Evolutionary conservation across 441 rosid species (phyloP).

Genomic region (Populus hybrid): DNA sequence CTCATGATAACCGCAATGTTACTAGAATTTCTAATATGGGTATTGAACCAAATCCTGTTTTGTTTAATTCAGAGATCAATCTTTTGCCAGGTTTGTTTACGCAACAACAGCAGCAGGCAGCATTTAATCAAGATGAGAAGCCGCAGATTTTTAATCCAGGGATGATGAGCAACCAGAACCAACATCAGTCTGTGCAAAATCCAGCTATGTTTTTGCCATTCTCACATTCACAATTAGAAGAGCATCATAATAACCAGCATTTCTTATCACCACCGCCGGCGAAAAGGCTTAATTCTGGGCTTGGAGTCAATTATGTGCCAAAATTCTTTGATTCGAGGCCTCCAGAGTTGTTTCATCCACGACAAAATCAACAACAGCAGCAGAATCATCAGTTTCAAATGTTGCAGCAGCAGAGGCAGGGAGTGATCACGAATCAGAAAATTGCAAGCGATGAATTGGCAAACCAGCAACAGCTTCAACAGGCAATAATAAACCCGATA

Average conservation of each 20-base stretch:
- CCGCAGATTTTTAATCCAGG: constrained; percentile 40
- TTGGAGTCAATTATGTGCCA: constrained; percentile 26
- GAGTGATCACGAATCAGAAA: constrained; percentile 29
- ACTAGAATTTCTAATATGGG: constrained; percentile 28
- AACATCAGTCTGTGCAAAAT: constrained; percentile 40
- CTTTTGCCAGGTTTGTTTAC: constrained; percentile 29
- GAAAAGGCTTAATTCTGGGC: constrained; percentile 44
- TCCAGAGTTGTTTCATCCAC: constrained; percentile 32
- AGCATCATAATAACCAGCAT: constrained; percentile 32
- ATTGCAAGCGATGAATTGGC: constrained; percentile 41
- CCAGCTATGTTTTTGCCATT: constrained; percentile 45
- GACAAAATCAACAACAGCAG: constrained; percentile 22
- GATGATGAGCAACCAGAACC: constrained; percentile 44
- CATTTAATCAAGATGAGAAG: constrained; percentile 40
- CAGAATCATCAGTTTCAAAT: constrained; percentile 42
- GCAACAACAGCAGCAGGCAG: constrained; percentile 18
- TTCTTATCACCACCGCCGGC: constrained; percentile 38
- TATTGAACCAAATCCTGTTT: constrained; percentile 25
- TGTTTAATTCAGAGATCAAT: constrained; percentile 24
- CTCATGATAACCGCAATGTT: constrained; percentile 25
- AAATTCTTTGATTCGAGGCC: constrained; percentile 28
- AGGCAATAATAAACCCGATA: constrained; percentile 34
- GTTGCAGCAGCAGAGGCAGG: constrained; percentile 21
- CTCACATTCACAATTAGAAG: constrained; percentile 26
- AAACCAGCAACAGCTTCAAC: constrained; percentile 50